A percentile compares a stretch with the other conserved stretches of the same genome.
phyloP scores from a whole-genome alignment of 768 basidiomycete genomes.

The Leccinum pellstonianum region DNA sequence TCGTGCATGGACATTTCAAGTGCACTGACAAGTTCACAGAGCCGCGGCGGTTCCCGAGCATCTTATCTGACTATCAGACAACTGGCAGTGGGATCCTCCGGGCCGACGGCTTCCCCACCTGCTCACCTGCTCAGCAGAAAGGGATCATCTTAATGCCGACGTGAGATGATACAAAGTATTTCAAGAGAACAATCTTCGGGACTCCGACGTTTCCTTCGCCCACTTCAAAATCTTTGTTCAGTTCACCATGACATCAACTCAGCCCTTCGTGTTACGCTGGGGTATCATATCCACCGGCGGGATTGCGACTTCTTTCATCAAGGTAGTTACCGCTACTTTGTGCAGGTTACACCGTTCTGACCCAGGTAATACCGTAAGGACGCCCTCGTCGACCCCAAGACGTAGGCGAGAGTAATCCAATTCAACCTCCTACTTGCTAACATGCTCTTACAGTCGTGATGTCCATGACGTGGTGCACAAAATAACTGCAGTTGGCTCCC shows the following conservation, averaged over 20 bases:
- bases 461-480: slow-evolving; percentile 67
- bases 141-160: not conserved
- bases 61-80: slow-evolving; percentile 8
- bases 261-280: slow-evolving; percentile 61
- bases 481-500: slow-evolving; percentile 75
- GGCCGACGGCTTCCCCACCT: slow-evolving; percentile 3
- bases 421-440: not conserved
- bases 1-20: slow-evolving; percentile 2
- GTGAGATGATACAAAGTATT: slow-evolving; percentile 4
- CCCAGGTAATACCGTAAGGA: slow-evolving; percentile 48
- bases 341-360: not conserved
- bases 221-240: not conserved
- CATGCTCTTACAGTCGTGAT: slow-evolving; percentile 46
- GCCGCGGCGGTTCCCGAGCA: not conserved
- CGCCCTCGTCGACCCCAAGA: slow-evolving; percentile 69
- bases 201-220: slow-evolving; percentile 1
- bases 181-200: not conserved
- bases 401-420: slow-evolving; percentile 41
- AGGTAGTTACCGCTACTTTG: slow-evolving; percentile 41
- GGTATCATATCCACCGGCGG: slow-evolving; percentile 83
- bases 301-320: slow-evolving; percentile 68
- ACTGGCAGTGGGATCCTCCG: not conserved
- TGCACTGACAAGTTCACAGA: not conserved
- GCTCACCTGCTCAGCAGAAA: slow-evolving; percentile 10
- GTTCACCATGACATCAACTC: slow-evolving; percentile 20